phyloP scores from a whole-genome alignment of 192 early-diverging fungal species.

The Rhizoclosmatium sp. region DNA sequence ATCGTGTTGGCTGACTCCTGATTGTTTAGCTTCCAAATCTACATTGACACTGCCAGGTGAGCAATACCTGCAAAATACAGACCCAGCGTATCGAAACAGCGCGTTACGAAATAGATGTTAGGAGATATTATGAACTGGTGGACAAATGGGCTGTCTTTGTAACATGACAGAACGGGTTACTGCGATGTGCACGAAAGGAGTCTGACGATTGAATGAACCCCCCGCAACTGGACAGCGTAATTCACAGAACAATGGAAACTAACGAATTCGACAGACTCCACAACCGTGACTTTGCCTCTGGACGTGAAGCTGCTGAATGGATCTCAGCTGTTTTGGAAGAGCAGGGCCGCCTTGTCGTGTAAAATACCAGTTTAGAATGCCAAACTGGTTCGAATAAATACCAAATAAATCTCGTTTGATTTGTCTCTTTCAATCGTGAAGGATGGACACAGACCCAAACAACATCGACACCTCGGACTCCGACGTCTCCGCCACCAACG shows the following conservation, averaged over 20 bases:
- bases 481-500: not conserved
- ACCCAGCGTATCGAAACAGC: too few species aligned
- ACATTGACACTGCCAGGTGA: conserved; percentile 30
- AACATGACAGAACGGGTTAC: too few species aligned
- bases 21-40: conserved; percentile 22
- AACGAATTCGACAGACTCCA: conserved; percentile 13
- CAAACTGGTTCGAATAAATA: too few species aligned
- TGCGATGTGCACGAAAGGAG: not conserved
- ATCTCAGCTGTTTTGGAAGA: conserved; percentile 36
- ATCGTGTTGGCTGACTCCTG: not conserved
- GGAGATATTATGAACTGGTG: too few species aligned
- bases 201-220: not conserved
- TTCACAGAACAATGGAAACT: not conserved
- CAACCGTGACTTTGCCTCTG: conserved; percentile 33
- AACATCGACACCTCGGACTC: not conserved
- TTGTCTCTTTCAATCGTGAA: too few species aligned
- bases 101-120: too few species aligned
- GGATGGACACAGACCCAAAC: too few species aligned
- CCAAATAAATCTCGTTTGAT: too few species aligned
- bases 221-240: not conserved
- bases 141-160: too few species aligned
- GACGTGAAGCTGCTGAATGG: conserved; percentile 31
- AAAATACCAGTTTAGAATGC: not conserved
- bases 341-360: conserved; percentile 24
- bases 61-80: too few species aligned